Percentiles rank a stretch among this genome's conserved stretches.
Conservation (phyloP, 345 rosid genomes). For the Pelargonium nanum region DNA sequence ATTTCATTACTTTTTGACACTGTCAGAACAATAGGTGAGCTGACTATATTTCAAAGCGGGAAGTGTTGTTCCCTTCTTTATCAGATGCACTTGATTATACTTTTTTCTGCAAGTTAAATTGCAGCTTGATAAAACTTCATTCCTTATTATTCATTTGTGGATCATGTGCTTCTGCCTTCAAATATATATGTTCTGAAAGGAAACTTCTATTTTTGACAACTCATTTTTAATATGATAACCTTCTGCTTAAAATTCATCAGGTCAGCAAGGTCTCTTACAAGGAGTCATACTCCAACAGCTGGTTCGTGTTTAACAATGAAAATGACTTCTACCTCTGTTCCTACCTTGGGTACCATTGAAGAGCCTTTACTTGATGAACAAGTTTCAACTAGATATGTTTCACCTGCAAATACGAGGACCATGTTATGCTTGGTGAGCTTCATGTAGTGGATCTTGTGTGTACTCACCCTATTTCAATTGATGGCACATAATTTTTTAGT, state of each 20-base stretch:
- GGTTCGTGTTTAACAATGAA: slow-evolving; percentile 49
- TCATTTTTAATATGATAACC: neutral
- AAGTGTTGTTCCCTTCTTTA: no score
- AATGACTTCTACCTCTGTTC: slow-evolving; percentile 33
- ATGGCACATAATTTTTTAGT: slow-evolving; percentile 1
- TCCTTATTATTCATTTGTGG: no score
- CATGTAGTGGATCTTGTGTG: neutral
- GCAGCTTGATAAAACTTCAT: no score
- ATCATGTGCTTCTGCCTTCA: neutral
- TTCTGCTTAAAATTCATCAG: slow-evolving; percentile 19
- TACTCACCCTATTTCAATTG: neutral
- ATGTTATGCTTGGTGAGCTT: slow-evolving; percentile 56
- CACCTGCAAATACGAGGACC: slow-evolving; percentile 39
- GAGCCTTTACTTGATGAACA: slow-evolving; percentile 58
- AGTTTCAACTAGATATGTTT: slow-evolving; percentile 23
- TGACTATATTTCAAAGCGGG: no score
- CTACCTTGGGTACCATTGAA: slow-evolving; percentile 24
- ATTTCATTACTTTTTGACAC: no score
- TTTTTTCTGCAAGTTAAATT: no score
- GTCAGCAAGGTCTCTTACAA: slow-evolving; percentile 75
- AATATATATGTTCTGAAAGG: neutral
- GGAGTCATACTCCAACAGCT: slow-evolving; percentile 57
- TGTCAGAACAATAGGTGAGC: no score
- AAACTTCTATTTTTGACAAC: neutral
- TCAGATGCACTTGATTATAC: no score